A percentile compares a stretch with the other conserved stretches of the same genome.
Conservation (phyloP, 2,329 filamentous ascomycete genomes). For the Pseudogymnoascus sp. region DNA sequence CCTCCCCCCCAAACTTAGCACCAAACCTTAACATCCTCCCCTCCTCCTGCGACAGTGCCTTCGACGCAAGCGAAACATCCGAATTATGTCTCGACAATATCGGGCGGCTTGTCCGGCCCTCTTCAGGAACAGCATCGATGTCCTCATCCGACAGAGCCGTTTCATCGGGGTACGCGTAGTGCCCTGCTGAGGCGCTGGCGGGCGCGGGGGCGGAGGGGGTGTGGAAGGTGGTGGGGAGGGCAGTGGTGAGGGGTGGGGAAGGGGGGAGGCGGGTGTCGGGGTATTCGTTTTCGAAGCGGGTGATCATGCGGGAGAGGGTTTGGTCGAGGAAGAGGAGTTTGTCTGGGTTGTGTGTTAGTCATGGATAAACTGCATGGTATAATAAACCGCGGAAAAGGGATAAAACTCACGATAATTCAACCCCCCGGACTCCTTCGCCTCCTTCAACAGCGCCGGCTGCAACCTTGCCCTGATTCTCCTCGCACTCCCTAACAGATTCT, state of each 20-base stretch:
- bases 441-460: conserved; percentile 75
- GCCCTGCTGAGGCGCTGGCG: conserved; percentile 8
- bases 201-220: not conserved
- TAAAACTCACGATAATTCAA: conserved; percentile 64
- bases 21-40: conserved; percentile 64
- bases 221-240: conserved; percentile 15
- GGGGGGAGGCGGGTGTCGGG: conserved; percentile 65
- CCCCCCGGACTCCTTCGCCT: conserved; percentile 64
- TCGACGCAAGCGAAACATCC: conserved; percentile 61
- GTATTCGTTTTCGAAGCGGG: conserved; percentile 92
- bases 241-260: conserved; percentile 17
- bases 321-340: conserved; percentile 80
- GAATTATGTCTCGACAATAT: conserved; percentile 53
- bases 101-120: conserved; percentile 33
- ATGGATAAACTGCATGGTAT: not conserved
- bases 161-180: conserved; percentile 36
- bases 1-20: conserved; percentile 57
- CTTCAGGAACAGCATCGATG: conserved; percentile 31
- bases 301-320: conserved; percentile 85
- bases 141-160: conserved; percentile 31
- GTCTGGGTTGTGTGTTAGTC: conserved; percentile 41
- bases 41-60: conserved; percentile 61
- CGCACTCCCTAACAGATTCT: conserved; percentile 78
- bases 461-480: conserved; percentile 80
- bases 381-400: not conserved